A percentile compares a stretch with the other conserved stretches of the same genome.
These are phyloP conservation scores for Wallemia ichthyophaga DNA, from an alignment of 1,284 basidiomycete species.

Conservation along the genomic window DNA sequence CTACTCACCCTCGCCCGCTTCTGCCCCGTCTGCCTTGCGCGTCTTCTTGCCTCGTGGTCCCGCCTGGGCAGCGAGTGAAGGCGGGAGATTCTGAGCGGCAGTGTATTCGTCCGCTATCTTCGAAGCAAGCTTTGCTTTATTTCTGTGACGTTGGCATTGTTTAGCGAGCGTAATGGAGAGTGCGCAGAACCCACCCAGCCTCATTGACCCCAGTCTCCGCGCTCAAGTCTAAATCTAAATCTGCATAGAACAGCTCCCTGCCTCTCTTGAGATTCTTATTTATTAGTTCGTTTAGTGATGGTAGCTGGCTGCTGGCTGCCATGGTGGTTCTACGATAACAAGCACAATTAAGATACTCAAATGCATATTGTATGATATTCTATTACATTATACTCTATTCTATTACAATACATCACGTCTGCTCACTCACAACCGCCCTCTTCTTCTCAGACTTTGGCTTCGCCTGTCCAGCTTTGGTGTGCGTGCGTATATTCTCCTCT, in stretches of 20 bases:
- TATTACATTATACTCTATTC: no score
- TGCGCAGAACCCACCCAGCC: not conserved
- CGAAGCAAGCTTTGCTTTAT: constrained; percentile 22
- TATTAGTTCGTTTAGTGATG: not conserved
- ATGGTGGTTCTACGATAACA: not conserved
- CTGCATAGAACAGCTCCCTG: not conserved
- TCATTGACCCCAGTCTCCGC: not conserved
- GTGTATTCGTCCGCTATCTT: constrained; percentile 60
- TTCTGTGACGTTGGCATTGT: not conserved
- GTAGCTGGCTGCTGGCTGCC: not conserved
- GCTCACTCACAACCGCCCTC: constrained; percentile 15
- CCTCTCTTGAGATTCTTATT: not conserved
- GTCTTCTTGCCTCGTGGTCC: constrained; percentile 33
- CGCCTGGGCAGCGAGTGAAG: constrained; percentile 50
- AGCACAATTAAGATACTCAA: no score
- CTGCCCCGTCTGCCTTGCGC: constrained; percentile 21
- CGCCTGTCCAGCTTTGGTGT: constrained; percentile 47
- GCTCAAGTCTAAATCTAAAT: not conserved
- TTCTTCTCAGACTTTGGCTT: constrained; percentile 82
- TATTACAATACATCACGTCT: not conserved
- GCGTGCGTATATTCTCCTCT: constrained; percentile 71
- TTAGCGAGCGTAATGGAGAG: not conserved
- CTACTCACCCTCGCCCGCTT: constrained; percentile 3
- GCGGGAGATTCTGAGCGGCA: constrained; percentile 55
- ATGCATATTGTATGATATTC: no score